Percentiles rank a stretch among this genome's conserved stretches.
Conservation (phyloP, 2,329 filamentous ascomycete species). For the Massarina eburnea region DNA sequence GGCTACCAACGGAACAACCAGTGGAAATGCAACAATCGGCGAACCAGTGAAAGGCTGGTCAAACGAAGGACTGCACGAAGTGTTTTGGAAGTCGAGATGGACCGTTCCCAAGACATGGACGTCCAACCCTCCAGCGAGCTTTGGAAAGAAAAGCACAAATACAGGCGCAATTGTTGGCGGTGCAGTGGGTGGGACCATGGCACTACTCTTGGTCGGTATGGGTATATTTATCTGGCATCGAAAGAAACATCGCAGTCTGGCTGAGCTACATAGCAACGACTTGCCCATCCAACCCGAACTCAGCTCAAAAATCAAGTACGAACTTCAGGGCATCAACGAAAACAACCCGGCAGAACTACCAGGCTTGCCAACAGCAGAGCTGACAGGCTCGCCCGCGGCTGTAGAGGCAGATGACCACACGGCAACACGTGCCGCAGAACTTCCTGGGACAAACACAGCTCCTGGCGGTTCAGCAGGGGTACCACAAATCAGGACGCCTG, state of each 20-base stretch:
- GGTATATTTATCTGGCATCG: slow-evolving; percentile 12
- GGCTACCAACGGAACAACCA: slow-evolving; percentile 13
- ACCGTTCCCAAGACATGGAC: slow-evolving; percentile 8
- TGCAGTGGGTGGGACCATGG: slow-evolving; percentile 16
- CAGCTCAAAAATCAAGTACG: slow-evolving; percentile 8
- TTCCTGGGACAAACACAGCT: slow-evolving; percentile 17
- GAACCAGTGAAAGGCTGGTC: slow-evolving; percentile 22
- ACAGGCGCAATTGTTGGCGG: slow-evolving; percentile 20
- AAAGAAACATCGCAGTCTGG: slow-evolving; percentile 6
- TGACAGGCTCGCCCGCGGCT: slow-evolving; percentile 15
- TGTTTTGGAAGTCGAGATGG: slow-evolving; percentile 14
- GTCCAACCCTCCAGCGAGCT: neutral
- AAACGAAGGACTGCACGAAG: slow-evolving; percentile 11
- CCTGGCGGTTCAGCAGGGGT: slow-evolving; percentile 16
- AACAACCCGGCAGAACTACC: slow-evolving; percentile 19
- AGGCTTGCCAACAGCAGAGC: slow-evolving; percentile 5
- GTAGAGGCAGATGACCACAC: slow-evolving; percentile 19
- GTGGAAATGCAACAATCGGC: slow-evolving; percentile 17
- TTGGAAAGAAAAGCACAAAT: slow-evolving; percentile 4
- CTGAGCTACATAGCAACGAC: slow-evolving; percentile 12
- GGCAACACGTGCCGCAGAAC: slow-evolving; percentile 15
- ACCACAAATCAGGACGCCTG: slow-evolving; percentile 21
- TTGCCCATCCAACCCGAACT: slow-evolving; percentile 3
- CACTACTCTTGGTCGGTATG: slow-evolving; percentile 14
- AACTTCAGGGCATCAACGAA: slow-evolving; percentile 18